Evolutionary conservation across 805 yeast genomes (phyloP).

Genomic region (Sugiyamaella qingdaonensis): DNA sequence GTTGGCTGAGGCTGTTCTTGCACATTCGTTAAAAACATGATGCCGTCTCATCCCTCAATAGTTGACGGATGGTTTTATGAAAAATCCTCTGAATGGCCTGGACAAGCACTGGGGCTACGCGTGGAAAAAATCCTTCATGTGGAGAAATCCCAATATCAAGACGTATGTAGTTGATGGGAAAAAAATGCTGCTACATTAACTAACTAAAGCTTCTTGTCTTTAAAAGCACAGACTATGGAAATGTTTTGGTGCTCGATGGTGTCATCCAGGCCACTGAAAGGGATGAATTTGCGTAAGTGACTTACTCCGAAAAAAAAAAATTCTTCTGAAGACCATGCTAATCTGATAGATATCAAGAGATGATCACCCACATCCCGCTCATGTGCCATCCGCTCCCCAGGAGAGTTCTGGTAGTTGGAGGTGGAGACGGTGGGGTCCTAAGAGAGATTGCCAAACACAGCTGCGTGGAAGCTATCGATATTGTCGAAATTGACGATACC

Average conservation of each 20-base stretch:
- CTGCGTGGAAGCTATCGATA: slow-evolving; percentile 64
- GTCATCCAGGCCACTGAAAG: slow-evolving; percentile 96
- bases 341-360: slow-evolving; percentile 72
- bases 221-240: slow-evolving; percentile 90
- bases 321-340: not conserved
- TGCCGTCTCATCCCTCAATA: slow-evolving; percentile 12
- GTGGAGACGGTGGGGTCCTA: slow-evolving; percentile 98
- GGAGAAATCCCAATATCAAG: slow-evolving; percentile 87
- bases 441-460: slow-evolving; percentile 91
- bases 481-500: slow-evolving; percentile 93
- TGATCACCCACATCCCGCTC: slow-evolving; percentile 92
- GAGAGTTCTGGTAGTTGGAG: slow-evolving; percentile 91
- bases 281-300: slow-evolving; percentile 73
- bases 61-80: slow-evolving; percentile 95
- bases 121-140: slow-evolving; percentile 84
- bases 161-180: slow-evolving; percentile 36
- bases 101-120: slow-evolving; percentile 90
- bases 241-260: slow-evolving; percentile 89
- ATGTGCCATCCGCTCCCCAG: slow-evolving; percentile 93
- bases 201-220: slow-evolving; percentile 57
- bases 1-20: too few species aligned
- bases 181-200: not conserved
- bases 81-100: slow-evolving; percentile 95
- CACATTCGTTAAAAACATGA: too few species aligned
- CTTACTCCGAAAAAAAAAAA: too few species aligned